Evolutionary conservation across 257 asterid species (phyloP).

Genomic region (Solanum etuberosum): DNA sequence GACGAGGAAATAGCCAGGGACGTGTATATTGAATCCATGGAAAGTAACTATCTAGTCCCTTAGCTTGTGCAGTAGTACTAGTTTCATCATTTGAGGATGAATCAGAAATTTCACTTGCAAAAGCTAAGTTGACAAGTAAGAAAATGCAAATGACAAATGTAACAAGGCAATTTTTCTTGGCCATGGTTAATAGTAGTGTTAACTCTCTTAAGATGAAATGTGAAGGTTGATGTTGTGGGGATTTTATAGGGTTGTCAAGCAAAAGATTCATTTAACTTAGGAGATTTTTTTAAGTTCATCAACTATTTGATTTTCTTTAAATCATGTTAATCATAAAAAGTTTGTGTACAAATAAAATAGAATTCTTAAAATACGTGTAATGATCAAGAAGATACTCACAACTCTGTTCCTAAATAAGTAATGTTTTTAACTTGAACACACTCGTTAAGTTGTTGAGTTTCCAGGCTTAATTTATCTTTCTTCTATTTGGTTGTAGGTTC

Average conservation of each 20-base stretch:
- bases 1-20: neutral
- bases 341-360: neutral
- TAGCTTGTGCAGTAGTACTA: neutral
- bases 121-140: neutral
- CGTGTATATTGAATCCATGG: neutral
- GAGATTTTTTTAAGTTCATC: neutral
- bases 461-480: neutral
- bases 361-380: neutral
- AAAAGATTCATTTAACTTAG: neutral
- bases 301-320: neutral
- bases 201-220: neutral
- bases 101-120: neutral
- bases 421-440: neutral
- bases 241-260: neutral
- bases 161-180: neutral
- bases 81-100: neutral
- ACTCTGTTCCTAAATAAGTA: neutral
- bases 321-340: neutral
- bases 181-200: neutral
- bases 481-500: neutral
- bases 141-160: neutral
- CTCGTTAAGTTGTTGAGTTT: neutral
- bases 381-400: neutral
- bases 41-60: neutral
- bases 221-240: neutral